A percentile compares a stretch with the other conserved stretches of the same genome.
Conservation (phyloP, 2,329 filamentous ascomycete genomes). For the Neonectria coccinea region DNA sequence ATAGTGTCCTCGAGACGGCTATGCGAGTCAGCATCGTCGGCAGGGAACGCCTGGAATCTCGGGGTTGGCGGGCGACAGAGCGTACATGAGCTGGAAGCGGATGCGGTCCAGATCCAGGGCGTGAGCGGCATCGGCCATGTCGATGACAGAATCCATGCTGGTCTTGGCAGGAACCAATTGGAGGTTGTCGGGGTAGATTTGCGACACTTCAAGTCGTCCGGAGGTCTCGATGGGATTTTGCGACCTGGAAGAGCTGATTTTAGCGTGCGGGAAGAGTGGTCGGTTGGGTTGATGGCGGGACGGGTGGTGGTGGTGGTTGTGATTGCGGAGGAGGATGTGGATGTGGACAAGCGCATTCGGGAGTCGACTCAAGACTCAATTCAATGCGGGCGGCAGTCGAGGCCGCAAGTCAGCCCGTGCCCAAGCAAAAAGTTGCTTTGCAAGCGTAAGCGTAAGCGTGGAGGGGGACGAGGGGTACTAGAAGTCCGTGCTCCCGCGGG, state of each 20-base stretch:
- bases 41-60: slow-evolving; percentile 5
- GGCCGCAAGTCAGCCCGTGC: slow-evolving; percentile 30
- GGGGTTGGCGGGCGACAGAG: slow-evolving; percentile 17
- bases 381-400: slow-evolving; percentile 26
- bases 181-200: not conserved
- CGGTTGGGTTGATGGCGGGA: slow-evolving; percentile 1
- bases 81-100: slow-evolving; percentile 91
- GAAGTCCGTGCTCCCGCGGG: not conserved
- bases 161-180: slow-evolving; percentile 22
- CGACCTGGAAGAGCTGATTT: not conserved
- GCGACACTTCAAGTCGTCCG: not conserved
- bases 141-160: slow-evolving; percentile 88
- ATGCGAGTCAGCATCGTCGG: slow-evolving; percentile 32
- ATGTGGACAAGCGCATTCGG: slow-evolving; percentile 23
- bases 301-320: not conserved
- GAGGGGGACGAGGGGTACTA: slow-evolving; percentile 32
- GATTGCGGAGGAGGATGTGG: not conserved
- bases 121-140: slow-evolving; percentile 85
- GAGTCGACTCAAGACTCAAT: slow-evolving; percentile 6
- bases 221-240: not conserved
- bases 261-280: not conserved
- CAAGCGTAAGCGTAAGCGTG: slow-evolving; percentile 16
- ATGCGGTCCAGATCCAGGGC: slow-evolving; percentile 92
- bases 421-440: slow-evolving; percentile 11
- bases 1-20: slow-evolving; percentile 98